Conservation (phyloP, 805 yeast species). For the Wickerhamomyces bovis region DNA sequence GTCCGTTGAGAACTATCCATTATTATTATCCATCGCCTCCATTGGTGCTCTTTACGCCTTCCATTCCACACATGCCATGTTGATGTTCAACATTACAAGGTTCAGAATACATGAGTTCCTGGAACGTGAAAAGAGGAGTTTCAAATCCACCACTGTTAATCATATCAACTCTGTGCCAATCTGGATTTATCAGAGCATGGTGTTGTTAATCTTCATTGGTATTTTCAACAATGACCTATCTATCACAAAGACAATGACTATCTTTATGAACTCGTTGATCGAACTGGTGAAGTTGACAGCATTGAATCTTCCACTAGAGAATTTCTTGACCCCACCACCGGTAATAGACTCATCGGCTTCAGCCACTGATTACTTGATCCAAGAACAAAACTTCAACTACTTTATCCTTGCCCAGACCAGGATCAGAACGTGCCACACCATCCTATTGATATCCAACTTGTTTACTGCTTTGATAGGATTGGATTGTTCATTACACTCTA, state of each 20-base stretch:
- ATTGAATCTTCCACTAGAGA: slow-evolving; percentile 55
- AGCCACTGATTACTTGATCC: slow-evolving; percentile 16
- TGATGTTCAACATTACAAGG: slow-evolving; percentile 62
- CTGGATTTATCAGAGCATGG: slow-evolving; percentile 82
- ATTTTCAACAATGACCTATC: slow-evolving; percentile 63
- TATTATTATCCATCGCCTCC: slow-evolving; percentile 75
- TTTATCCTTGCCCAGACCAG: slow-evolving; percentile 72
- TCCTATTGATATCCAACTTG: slow-evolving; percentile 52
- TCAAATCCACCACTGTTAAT: slow-evolving; percentile 20
- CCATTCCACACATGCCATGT: slow-evolving; percentile 69
- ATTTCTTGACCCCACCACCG: slow-evolving; percentile 34
- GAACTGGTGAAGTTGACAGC: slow-evolving; percentile 72
- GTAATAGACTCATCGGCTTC: slow-evolving; percentile 29
- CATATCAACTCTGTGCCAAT: slow-evolving; percentile 59
- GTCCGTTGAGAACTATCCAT: slow-evolving; percentile 52
- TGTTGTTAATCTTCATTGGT: slow-evolving; percentile 77
- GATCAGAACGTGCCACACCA: slow-evolving; percentile 65
- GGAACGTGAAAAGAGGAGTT: slow-evolving; percentile 34
- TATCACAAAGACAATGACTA: slow-evolving; percentile 69
- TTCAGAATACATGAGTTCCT: slow-evolving; percentile 60
- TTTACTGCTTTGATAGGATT: slow-evolving; percentile 44
- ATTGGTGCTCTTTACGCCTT: slow-evolving; percentile 85
- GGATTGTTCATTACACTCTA: slow-evolving; percentile 37
- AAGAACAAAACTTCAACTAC: slow-evolving; percentile 34
- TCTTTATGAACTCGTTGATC: slow-evolving; percentile 76